These are phyloP conservation scores for Albatrellus ellisii DNA, from an alignment of 768 basidiomycete species.

Conservation along the genomic window DNA sequence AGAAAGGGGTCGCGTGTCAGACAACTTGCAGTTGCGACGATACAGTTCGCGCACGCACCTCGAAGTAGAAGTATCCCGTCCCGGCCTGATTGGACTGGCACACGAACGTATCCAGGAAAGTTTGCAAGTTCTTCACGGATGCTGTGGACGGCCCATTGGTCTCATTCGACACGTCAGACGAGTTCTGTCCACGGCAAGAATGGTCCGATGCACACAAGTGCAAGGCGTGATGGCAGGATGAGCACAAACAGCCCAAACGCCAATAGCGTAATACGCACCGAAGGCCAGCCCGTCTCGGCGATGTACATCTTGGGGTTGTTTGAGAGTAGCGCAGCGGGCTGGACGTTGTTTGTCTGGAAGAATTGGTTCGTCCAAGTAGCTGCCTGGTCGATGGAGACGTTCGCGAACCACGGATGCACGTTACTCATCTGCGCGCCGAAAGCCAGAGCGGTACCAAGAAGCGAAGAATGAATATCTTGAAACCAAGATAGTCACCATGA, in stretches of 20 bases:
- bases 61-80: constrained; percentile 84
- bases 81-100: constrained; percentile 76
- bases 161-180: constrained; percentile 41
- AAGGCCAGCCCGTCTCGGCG: constrained; percentile 88
- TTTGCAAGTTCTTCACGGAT: constrained; percentile 52
- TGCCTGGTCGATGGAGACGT: constrained; percentile 47
- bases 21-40: background rate
- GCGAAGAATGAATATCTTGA: background rate
- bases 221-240: background rate
- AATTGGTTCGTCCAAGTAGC: constrained; percentile 76
- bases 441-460: background rate
- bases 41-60: constrained; percentile 20
- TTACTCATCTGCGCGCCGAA: constrained; percentile 54
- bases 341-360: constrained; percentile 58
- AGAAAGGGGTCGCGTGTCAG: constrained; percentile 27
- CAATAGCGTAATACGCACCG: constrained; percentile 26
- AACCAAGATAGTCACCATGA: background rate
- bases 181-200: constrained; percentile 30
- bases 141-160: constrained; percentile 61
- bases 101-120: constrained; percentile 75
- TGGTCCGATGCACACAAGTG: too few relatives aligned
- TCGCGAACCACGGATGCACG: constrained; percentile 93
- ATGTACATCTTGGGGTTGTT: constrained; percentile 81
- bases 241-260: background rate
- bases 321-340: constrained; percentile 35